Evolutionary conservation across 352 stramenopile species (phyloP).

Genomic region (Phytophthora pini): DNA sequence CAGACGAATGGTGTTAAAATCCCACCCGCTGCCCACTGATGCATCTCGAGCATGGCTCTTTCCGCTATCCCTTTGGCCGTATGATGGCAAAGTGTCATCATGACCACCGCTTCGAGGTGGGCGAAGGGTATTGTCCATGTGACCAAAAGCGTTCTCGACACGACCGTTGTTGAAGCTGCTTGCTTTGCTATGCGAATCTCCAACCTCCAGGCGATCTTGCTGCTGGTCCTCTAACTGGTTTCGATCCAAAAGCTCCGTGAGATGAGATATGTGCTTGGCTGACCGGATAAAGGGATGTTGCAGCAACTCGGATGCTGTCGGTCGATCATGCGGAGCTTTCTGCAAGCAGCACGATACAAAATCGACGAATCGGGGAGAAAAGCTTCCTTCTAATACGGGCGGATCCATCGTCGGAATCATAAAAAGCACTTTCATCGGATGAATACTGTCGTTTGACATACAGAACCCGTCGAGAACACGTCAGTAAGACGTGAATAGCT

Average conservation of each 20-base stretch:
- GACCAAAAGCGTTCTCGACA: slow-evolving; percentile 24
- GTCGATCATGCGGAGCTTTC: slow-evolving; percentile 87
- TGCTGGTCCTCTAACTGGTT: slow-evolving; percentile 43
- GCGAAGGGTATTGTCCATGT: slow-evolving; percentile 20
- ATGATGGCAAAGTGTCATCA: slow-evolving; percentile 34
- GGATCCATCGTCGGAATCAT: slow-evolving; percentile 97
- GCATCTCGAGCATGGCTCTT: slow-evolving; percentile 51
- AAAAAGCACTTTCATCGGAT: slow-evolving; percentile 99
- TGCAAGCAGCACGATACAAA: slow-evolving; percentile 91
- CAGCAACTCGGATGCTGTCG: slow-evolving; percentile 85
- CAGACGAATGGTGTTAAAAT: slow-evolving; percentile 80
- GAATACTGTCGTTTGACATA: slow-evolving; percentile 80
- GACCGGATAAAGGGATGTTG: slow-evolving; percentile 85
- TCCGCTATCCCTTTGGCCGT: slow-evolving; percentile 41
- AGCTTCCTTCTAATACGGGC: slow-evolving; percentile 80
- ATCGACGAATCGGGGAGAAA: slow-evolving; percentile 83
- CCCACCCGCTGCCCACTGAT: slow-evolving; percentile 68
- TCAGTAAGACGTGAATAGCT: slow-evolving; percentile 1
- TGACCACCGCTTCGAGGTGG: slow-evolving; percentile 14
- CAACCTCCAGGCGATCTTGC: slow-evolving; percentile 17
- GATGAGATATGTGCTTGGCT: slow-evolving; percentile 72
- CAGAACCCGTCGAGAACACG: slow-evolving; percentile 1
- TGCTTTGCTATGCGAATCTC: slow-evolving; percentile 10
- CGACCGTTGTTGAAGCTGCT: slow-evolving; percentile 19
- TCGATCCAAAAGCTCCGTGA: slow-evolving; percentile 72